Evolutionary conservation across 805 yeast species (phyloP), one percentile per base, ranked within the genome.

Genomic region (Myxozyma udenii): DNA sequence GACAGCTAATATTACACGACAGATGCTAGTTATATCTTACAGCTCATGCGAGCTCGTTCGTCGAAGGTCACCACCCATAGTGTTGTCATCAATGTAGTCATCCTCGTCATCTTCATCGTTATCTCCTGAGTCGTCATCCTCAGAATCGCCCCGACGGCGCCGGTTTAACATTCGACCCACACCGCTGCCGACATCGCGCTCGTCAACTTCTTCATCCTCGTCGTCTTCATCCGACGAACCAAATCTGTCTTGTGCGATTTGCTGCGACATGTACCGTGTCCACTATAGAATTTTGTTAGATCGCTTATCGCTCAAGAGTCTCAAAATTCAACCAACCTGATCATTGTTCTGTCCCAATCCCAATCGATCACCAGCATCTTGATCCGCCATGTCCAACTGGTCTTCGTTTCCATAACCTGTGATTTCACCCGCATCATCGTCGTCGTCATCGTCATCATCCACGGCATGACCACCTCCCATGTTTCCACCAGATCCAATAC

Each of bases 251-350:
- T 73, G 76, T 14, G 84, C 77, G 67, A 87, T 76, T 64, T 85
- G 87, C 65, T 81, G 87, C 3, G 87, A 78, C 81, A 86, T 83
- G 65, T 85, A 86, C 53, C 83, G 53, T n/a, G 60, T 44, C 60
- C 60, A 55, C 48, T 53, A 42, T 4, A 36, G 12, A 7, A n/a
- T n/a, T 19, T 33, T 16, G 25, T 41, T 44, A 22, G 16, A 23
- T 19, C 41, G n/a, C 30, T 41, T 12, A 9, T 41, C 21, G 3
- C 18, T n/a, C n/a, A n/a, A n/a, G n/a, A n/a, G n/a, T n/a, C n/a
- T n/a, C n/a, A 18, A 35, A n/a, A 41, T 9, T 30, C 11, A 22
- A 39, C 50, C 5, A 19, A 49, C 59, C 39, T 57, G 57, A 28
- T 56, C 58, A 32, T 47, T 56, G 30, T 48, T 50, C 37, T 61